These are phyloP conservation scores for Arctostaphylos glauca DNA, from an alignment of 148 eudicot species.

Conservation along the genomic window DNA sequence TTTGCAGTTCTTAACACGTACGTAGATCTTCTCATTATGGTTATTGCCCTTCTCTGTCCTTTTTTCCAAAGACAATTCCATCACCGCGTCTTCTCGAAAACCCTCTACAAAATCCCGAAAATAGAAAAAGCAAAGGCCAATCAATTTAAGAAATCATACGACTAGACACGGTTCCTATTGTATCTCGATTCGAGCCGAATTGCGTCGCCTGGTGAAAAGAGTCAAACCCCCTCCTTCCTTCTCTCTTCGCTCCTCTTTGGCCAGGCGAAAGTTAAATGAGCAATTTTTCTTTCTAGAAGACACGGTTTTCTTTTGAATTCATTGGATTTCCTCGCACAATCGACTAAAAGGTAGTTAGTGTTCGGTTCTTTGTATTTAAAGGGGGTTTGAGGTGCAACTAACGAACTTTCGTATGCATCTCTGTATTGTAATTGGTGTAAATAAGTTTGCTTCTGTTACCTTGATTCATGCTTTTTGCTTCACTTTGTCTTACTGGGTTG, in stretches of 20 bases:
- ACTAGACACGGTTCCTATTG: neutral
- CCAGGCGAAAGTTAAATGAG: neutral
- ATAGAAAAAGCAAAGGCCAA: neutral
- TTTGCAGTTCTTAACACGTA: too few species aligned
- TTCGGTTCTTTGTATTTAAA: conserved; percentile 5
- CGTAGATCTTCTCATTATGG: too few species aligned
- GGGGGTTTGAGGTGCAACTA: neutral
- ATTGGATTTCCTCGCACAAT: neutral
- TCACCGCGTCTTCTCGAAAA: neutral
- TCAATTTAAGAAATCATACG: neutral
- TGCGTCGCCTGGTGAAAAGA: neutral
- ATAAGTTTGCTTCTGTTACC: neutral
- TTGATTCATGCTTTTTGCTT: neutral
- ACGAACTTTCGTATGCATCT: neutral
- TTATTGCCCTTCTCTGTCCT: neutral
- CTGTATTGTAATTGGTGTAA: neutral
- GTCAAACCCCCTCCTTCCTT: conserved; percentile 9
- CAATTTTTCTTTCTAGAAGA: conserved; percentile 11
- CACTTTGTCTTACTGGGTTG: neutral
- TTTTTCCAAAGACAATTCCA: neutral
- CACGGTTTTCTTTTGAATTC: conserved; percentile 13
- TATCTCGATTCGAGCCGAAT: neutral
- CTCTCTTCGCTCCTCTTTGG: neutral
- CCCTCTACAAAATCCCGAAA: neutral
- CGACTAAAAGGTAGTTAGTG: neutral